phyloP scores from a whole-genome alignment of 2,329 filamentous ascomycete genomes.

The Plectosphaerella cucumerina region DNA sequence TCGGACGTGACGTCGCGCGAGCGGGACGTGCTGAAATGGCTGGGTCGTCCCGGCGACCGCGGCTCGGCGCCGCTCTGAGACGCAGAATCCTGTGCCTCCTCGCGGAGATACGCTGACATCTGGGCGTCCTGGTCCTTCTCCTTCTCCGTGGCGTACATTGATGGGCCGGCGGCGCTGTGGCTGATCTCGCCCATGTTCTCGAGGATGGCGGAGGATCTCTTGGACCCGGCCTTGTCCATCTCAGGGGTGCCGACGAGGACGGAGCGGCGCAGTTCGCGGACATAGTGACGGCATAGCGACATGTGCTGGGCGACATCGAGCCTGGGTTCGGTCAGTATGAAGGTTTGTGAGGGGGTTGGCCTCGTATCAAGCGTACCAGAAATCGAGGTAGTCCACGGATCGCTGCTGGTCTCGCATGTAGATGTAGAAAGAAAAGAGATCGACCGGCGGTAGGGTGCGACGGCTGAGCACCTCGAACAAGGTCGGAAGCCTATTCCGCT shows the following conservation, averaged over 20 bases:
- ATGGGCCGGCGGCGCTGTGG: slow-evolving; percentile 54
- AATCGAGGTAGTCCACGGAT: slow-evolving; percentile 96
- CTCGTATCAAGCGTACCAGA: slow-evolving; percentile 64
- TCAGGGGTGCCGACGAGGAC: slow-evolving; percentile 93
- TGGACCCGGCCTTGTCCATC: slow-evolving; percentile 73
- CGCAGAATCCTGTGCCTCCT: slow-evolving; percentile 53
- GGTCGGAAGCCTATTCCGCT: slow-evolving; percentile 83
- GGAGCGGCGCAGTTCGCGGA: slow-evolving; percentile 88
- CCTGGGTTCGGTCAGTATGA: slow-evolving; percentile 46
- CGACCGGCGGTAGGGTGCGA: slow-evolving; percentile 90
- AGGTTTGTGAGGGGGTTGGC: slow-evolving; percentile 2
- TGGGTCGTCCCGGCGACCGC: slow-evolving; percentile 34
- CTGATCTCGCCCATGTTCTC: slow-evolving; percentile 68
- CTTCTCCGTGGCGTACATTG: slow-evolving; percentile 62
- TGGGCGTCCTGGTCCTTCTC: slow-evolving; percentile 81
- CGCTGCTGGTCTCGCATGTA: slow-evolving; percentile 99
- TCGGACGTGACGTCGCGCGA: slow-evolving; percentile 63
- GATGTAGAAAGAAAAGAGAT: slow-evolving; percentile 98
- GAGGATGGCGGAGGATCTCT: slow-evolving; percentile 77
- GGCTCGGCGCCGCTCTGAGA: slow-evolving; percentile 45
- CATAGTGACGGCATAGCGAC: slow-evolving; percentile 95
- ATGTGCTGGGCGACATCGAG: slow-evolving; percentile 99
- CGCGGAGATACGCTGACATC: slow-evolving; percentile 83
- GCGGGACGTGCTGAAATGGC: slow-evolving; percentile 57
- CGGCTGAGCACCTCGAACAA: slow-evolving; percentile 94